phyloP scores from a whole-genome alignment of 768 basidiomycete genomes.

The Leccinellum albellum region DNA sequence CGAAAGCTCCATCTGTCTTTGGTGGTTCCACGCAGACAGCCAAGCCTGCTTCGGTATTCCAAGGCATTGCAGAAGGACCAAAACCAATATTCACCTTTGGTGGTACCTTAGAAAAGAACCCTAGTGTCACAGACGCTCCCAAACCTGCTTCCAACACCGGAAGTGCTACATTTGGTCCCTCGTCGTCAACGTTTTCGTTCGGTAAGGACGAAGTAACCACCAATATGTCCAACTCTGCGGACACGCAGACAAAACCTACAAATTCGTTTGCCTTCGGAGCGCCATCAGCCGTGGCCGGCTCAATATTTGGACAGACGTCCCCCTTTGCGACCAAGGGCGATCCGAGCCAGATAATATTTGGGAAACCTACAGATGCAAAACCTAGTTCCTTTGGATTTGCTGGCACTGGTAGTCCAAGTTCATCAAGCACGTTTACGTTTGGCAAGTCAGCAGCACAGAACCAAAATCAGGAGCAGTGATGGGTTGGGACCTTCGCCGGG shows the following conservation, averaged over 20 bases:
- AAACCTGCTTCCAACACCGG: constrained; percentile 4
- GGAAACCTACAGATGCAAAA: constrained; percentile 17
- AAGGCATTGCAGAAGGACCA: not conserved
- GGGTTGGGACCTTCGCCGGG: not conserved
- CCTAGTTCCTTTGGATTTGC: constrained; percentile 33
- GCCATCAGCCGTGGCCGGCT: too few relatives aligned
- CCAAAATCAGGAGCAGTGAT: constrained; percentile 34
- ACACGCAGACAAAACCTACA: constrained; percentile 29
- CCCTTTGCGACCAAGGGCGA: not conserved
- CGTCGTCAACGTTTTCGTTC: constrained; percentile 13
- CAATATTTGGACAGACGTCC: constrained; percentile 12
- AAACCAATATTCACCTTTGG: constrained; percentile 3
- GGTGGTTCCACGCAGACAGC: constrained; percentile 3
- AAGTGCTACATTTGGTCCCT: constrained; percentile 5
- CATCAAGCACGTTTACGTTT: constrained; percentile 20
- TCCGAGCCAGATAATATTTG: constrained; percentile 8
- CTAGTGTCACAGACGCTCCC: not conserved
- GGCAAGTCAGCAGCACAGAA: constrained; percentile 28
- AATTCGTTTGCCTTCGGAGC: constrained; percentile 20
- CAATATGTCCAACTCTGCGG: constrained; percentile 1
- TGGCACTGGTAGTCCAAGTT: constrained; percentile 16
- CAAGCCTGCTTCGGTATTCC: constrained; percentile 1
- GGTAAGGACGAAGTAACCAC: constrained; percentile 14
- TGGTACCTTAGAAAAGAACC: not conserved
- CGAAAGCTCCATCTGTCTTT: constrained; percentile 1